These are phyloP conservation scores for Cyclospora cayetanensis DNA, from an alignment of 169 alveolate species.

Conservation along the genomic window DNA sequence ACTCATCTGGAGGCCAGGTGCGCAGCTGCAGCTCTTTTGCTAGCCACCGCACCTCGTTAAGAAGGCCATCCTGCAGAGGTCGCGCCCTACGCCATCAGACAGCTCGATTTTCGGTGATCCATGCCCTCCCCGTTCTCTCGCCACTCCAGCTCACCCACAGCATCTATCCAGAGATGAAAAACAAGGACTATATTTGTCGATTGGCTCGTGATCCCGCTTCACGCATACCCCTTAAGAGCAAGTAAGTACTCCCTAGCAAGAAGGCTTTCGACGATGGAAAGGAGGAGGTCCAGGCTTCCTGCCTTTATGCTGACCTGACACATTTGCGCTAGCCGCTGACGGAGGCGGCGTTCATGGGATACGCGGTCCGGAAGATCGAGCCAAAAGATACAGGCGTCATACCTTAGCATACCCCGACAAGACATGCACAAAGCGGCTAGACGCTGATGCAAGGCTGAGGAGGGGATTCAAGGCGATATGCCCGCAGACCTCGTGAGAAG, in stretches of 20 bases:
- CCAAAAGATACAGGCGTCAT: conserved; percentile 67
- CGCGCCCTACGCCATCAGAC: neutral
- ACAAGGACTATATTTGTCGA: neutral
- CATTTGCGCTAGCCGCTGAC: conserved; percentile 9
- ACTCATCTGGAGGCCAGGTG: neutral
- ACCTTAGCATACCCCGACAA: conserved; percentile 28
- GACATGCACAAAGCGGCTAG: no score
- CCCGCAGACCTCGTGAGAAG: no score
- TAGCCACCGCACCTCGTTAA: conserved; percentile 14
- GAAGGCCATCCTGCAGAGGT: neutral
- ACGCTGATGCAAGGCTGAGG: no score
- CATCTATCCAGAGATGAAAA: neutral
- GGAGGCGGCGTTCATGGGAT: neutral
- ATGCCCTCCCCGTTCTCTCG: neutral
- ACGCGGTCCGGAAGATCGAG: conserved; percentile 50
- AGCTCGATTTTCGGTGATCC: no score
- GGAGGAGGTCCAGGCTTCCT: no score
- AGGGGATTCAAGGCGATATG: no score
- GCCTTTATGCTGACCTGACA: neutral
- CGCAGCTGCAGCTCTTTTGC: conserved; percentile 2
- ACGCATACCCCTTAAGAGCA: no score
- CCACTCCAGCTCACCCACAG: neutral
- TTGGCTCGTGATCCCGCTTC: no score
- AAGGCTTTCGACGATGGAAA: no score
- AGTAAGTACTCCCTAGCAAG: no score